A percentile compares a stretch with the other conserved stretches of the same genome.
Evolutionary conservation across 257 asterid species (phyloP).

Genomic region (Nicotiana knightiana): DNA sequence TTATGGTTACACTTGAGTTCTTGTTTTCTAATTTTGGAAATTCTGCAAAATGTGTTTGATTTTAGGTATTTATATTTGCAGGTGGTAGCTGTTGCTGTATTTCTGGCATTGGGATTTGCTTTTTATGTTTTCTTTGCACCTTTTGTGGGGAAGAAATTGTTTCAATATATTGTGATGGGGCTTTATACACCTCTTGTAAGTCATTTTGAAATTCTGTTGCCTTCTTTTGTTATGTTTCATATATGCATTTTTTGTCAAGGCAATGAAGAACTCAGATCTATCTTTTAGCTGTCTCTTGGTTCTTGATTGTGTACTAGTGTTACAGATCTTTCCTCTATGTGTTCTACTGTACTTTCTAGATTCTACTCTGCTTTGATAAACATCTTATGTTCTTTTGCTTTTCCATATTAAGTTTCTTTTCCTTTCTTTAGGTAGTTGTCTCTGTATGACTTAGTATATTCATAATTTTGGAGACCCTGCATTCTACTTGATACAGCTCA

Average conservation of each 20-base stretch:
- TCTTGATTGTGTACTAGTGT: conserved; percentile 27
- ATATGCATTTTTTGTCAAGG: conserved; percentile 12
- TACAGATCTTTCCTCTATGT: conserved; percentile 13
- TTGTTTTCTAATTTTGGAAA: neutral
- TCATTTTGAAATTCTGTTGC: conserved; percentile 12
- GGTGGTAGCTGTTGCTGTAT: conserved; percentile 99
- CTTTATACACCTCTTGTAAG: conserved; percentile 97
- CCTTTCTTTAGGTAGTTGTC: neutral
- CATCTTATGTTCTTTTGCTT: neutral
- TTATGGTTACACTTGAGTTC: neutral
- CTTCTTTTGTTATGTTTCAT: neutral
- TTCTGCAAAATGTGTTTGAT: conserved; percentile 7
- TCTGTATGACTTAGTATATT: neutral
- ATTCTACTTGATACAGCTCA: neutral
- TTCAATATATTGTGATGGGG: conserved; percentile 82
- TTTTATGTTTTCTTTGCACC: conserved; percentile 99
- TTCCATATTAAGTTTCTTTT: neutral
- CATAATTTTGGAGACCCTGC: neutral
- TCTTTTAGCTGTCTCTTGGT: conserved; percentile 23
- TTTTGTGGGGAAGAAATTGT: conserved; percentile 78
- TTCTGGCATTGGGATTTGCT: conserved; percentile 97
- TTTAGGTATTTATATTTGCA: conserved; percentile 27
- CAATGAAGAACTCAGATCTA: conserved; percentile 44
- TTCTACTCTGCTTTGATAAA: neutral
- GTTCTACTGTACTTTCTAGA: conserved; percentile 15